Evolutionary conservation across 106 monocot species (phyloP), one percentile per base, ranked within the genome.

Genomic region (Acorus calamus): DNA sequence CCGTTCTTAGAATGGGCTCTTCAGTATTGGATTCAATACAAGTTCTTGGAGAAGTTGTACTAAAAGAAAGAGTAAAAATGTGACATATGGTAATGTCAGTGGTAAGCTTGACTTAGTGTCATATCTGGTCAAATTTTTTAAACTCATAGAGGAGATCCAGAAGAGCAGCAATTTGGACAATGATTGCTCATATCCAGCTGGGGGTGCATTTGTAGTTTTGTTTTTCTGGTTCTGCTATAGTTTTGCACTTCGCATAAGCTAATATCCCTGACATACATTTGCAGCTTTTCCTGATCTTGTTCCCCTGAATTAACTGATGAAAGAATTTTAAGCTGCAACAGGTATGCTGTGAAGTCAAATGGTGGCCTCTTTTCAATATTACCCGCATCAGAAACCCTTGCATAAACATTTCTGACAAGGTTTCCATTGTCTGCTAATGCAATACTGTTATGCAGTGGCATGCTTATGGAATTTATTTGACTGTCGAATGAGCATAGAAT

Each of bases 351-450:
- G 42, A 71, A 60, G 47, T 75, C 62, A 52, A 65, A 67, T 65
- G 62, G 55, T 59, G 83, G 79, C 49, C 69, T 83, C 11, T 87
- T 65, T 76, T 81, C 98, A 11, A 47, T 72, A 64, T 85, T 92
- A 76, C 69, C 81, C 54, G 98, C 91, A 72, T 85, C 81, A 60
- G 91, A 98, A 79, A 81, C 76, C 6, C 65, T 92, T 45, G 88
- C 75, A 65, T 91, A 98, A 75, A 85, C 85, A 43, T 98, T 98
- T 75, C 92, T 6, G 80, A n/a, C 82, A 60, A 80, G 63, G 53
- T 98, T 98, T 74, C 80, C 98, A 44, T 77, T 98, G 59, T 85
- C 98, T 66, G 98, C 98, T 64, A 83, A 98, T 66, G 83, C 77
- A 8, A 85, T 98, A 59, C 69, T 98, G 52, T 83, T 80, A 53